A percentile compares a stretch with the other conserved stretches of the same genome.
These are phyloP conservation scores for Fusarium bulbicola DNA, from an alignment of 2,329 filamentous ascomycete species.

Conservation along the genomic window DNA sequence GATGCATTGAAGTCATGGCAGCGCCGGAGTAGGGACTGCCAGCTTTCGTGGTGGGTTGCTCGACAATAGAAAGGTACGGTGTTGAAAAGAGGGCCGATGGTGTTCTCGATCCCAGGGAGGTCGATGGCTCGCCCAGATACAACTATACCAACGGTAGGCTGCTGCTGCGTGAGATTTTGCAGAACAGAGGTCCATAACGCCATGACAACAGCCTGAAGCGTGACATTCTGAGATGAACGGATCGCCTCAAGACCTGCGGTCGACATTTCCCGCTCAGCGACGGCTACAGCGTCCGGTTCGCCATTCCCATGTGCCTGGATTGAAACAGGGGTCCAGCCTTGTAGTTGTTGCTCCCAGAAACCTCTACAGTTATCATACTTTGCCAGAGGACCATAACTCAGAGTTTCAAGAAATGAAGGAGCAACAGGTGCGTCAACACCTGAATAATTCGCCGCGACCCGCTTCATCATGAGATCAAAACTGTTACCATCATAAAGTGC, in stretches of 20 bases:
- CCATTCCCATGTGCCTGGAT: slow-evolving; percentile 19
- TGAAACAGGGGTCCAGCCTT: slow-evolving; percentile 38
- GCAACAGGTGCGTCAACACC: slow-evolving; percentile 42
- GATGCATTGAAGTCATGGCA: slow-evolving; percentile 78
- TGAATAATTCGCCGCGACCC: slow-evolving; percentile 53
- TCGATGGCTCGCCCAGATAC: slow-evolving; percentile 81
- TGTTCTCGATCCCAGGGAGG: slow-evolving; percentile 69
- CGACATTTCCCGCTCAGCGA: slow-evolving; percentile 42
- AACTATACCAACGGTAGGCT: slow-evolving; percentile 74
- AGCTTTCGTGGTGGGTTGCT: slow-evolving; percentile 57
- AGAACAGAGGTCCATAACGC: slow-evolving; percentile 76
- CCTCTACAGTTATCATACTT: slow-evolving; percentile 50
- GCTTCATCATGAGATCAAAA: slow-evolving; percentile 71
- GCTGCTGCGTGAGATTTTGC: slow-evolving; percentile 56
- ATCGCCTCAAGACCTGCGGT: slow-evolving; percentile 59
- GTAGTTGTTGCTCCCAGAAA: slow-evolving; percentile 75
- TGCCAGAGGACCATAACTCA: slow-evolving; percentile 75
- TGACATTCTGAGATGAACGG: slow-evolving; percentile 71
- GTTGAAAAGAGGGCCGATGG: slow-evolving; percentile 89
- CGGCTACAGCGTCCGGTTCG: not conserved
- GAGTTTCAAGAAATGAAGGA: slow-evolving; percentile 70
- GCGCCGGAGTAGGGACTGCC: slow-evolving; percentile 66
- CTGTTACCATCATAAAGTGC: slow-evolving; percentile 88
- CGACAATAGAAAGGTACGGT: slow-evolving; percentile 77
- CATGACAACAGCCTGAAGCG: slow-evolving; percentile 81